These are phyloP conservation scores for Podospora tetraspora DNA, from an alignment of 495 filamentous ascomycete species.

Conservation along the genomic window DNA sequence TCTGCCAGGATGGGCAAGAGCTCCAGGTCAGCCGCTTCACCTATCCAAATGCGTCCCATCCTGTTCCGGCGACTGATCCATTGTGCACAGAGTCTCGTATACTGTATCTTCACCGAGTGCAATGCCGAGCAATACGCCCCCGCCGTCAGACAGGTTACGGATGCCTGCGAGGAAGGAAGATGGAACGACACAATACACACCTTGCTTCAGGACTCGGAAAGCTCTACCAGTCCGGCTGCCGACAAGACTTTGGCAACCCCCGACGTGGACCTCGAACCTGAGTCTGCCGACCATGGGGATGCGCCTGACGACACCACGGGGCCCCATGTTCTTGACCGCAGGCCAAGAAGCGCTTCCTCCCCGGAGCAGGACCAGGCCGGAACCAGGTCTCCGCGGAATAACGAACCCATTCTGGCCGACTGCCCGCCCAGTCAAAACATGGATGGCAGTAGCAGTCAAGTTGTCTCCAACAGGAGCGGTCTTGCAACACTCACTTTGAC, in stretches of 20 bases:
- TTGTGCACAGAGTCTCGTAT: conserved; percentile 16
- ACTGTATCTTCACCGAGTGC: conserved; percentile 24
- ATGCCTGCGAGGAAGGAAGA: conserved; percentile 24
- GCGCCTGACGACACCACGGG: too few species aligned
- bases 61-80: background rate
- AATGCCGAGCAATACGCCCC: conserved; percentile 21
- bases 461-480: background rate
- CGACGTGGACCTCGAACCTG: background rate
- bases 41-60: background rate
- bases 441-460: background rate
- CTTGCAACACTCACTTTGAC: background rate
- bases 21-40: conserved; percentile 15
- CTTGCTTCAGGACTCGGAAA: too few species aligned
- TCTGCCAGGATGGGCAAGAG: conserved; percentile 16
- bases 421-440: background rate
- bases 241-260: background rate
- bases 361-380: background rate
- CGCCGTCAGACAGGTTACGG: conserved; percentile 16
- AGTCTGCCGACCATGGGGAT: background rate
- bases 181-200: too few species aligned
- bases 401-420: background rate
- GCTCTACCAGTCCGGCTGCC: background rate
- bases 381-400: background rate
- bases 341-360: background rate
- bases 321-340: background rate